phyloP scores from a whole-genome alignment of 2,329 filamentous ascomycete genomes.

The Stachybotrys chartarum region DNA sequence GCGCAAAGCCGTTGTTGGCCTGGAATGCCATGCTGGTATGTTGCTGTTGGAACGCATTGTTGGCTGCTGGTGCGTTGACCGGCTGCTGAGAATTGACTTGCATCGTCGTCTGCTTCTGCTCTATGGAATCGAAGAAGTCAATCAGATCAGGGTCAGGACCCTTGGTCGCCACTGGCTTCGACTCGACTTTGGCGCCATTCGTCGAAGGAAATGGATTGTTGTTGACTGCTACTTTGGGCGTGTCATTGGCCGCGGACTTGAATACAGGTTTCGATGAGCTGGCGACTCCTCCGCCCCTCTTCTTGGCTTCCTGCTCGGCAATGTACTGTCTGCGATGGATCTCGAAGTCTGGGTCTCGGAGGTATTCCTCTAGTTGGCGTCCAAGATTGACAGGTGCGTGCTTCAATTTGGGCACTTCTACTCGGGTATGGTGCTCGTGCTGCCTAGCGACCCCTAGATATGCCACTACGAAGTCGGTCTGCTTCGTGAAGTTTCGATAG shows the following conservation, averaged over 20 bases:
- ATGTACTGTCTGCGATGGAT: conserved; percentile 87
- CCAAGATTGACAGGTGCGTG: conserved; percentile 91
- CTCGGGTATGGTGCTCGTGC: conserved; percentile 83
- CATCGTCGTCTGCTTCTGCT: conserved; percentile 76
- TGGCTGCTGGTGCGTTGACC: conserved; percentile 23
- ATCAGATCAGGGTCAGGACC: conserved; percentile 73
- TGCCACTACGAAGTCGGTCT: conserved; percentile 87
- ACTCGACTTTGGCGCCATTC: conserved; percentile 20
- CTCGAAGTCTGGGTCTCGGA: conserved; percentile 93
- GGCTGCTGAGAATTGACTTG: conserved; percentile 31
- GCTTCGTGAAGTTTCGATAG: conserved; percentile 84
- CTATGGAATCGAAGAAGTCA: conserved; percentile 91
- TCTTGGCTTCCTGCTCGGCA: conserved; percentile 72
- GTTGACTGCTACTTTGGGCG: conserved; percentile 28
- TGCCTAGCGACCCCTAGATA: conserved; percentile 82
- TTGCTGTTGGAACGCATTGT: conserved; percentile 25
- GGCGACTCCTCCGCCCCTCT: conserved; percentile 31
- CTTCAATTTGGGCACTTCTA: conserved; percentile 95
- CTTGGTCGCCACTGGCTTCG: conserved; percentile 47
- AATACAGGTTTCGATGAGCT: conserved; percentile 19
- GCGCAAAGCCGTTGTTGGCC: conserved; percentile 10
- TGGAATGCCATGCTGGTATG: conserved; percentile 22
- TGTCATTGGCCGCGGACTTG: conserved; percentile 24
- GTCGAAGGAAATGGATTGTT: conserved; percentile 37
- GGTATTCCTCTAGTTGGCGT: conserved; percentile 85